Evolutionary conservation across 1,139 yeast species (phyloP), one percentile per base, ranked within the genome.

Genomic region (Candida tetrigidarum): DNA sequence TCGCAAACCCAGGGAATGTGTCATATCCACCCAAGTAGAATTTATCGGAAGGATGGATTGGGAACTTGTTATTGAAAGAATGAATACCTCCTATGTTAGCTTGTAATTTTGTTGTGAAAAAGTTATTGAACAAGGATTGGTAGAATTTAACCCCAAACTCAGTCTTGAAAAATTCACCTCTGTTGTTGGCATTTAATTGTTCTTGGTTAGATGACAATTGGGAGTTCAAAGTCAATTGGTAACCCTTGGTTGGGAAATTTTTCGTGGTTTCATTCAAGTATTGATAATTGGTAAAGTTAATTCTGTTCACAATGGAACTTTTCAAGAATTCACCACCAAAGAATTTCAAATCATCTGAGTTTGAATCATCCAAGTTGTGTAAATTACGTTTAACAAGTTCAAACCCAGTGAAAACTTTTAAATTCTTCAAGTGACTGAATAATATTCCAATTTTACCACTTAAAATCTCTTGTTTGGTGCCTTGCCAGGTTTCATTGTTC

Each of bases 11-110:
- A 42, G 59, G 58, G 51, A 76, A 68, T 2, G 70, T 60, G 35
- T 63, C 55, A 42, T 55, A 56, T 0, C 80, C 81, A 9, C 81
- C 80, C 45, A 78, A 64, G 53, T 77, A 79, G 52, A 78, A 80
- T 48, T 73, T 69, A 53, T 80, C 85, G 10, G 72, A 58, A 5
- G 63, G 55, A 49, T 76, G 81, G 18, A 79, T 66, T 11, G 70
- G 66, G 3, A 55, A 44, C 25, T 51, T 50, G 5, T 52, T 46
- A n/a, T 51, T 44, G 10, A 61, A 60, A n/a, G 62, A 54, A 47
- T 57, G 57, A 35, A 68, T 61, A 11, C 66, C 62, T 14, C 84
- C 84, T 22, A 66, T 50, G 30, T 67, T 66, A 14, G 64, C 58
- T 12, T 60, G 52, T 2, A 72, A 46, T 27, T 68, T 67, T 29